Conservation (phyloP, 345 rosid genomes). For the Hirschfeldia incana region DNA sequence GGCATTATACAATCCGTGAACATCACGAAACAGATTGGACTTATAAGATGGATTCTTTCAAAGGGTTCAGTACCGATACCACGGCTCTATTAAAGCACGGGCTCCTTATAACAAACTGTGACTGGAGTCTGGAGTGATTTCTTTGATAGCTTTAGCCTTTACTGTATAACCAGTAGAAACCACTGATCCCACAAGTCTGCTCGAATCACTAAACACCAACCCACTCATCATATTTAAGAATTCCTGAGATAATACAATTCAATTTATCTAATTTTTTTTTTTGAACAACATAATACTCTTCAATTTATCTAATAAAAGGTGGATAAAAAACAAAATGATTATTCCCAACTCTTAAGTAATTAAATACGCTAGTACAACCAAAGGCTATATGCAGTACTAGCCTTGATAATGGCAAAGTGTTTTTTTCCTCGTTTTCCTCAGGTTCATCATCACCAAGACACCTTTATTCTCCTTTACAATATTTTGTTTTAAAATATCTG, state of each 20-base stretch:
- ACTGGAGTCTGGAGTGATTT: background rate
- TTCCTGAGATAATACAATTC: constrained; percentile 4
- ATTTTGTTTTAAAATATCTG: background rate
- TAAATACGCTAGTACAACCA: constrained; percentile 1
- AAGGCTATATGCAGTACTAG: background rate
- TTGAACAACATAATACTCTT: background rate
- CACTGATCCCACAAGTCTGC: constrained; percentile 8
- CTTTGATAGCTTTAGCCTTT: background rate
- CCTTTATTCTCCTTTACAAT: background rate
- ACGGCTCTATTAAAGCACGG: background rate
- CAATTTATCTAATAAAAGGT: background rate
- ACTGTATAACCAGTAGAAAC: background rate
- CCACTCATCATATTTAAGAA: constrained; percentile 22
- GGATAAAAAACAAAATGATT: constrained; percentile 20
- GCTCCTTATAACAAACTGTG: background rate
- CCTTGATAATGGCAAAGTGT: background rate
- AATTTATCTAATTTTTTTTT: background rate
- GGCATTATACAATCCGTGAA: too few species aligned
- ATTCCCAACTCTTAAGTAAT: background rate
- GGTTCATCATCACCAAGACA: background rate
- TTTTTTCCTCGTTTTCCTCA: background rate
- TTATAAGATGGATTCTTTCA: too few species aligned
- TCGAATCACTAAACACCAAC: constrained; percentile 25
- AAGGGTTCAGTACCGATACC: background rate
- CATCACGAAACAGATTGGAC: too few species aligned